A percentile compares a stretch with the other conserved stretches of the same genome.
Evolutionary conservation across 2,329 filamentous ascomycete species (phyloP).

Genomic region (Alternaria burnsii): DNA sequence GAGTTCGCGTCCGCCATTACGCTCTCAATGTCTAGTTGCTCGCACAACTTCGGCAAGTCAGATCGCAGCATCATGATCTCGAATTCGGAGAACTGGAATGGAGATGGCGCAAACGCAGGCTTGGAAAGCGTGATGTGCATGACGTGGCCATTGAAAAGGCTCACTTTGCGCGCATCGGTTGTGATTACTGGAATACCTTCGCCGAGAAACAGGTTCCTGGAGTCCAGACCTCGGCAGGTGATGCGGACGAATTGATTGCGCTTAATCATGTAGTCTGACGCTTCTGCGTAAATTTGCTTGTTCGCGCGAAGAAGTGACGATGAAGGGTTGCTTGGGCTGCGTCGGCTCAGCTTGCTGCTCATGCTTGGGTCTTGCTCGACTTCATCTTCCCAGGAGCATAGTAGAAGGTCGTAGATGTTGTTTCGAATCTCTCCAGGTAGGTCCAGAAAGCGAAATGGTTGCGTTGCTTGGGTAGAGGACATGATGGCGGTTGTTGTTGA

Average conservation of each 20-base stretch:
- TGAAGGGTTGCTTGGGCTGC: constrained; percentile 28
- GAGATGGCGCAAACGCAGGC: constrained; percentile 21
- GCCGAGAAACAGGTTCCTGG: constrained; percentile 28
- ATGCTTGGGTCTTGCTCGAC: constrained; percentile 24
- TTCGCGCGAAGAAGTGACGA: constrained; percentile 34
- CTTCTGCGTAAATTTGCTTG: constrained; percentile 40
- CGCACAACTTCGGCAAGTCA: constrained; percentile 32
- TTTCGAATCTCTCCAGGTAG: constrained; percentile 39
- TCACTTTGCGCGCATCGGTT: constrained; percentile 23
- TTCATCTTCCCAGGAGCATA: constrained; percentile 38
- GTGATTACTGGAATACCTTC: constrained; percentile 34
- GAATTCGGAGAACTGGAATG: constrained; percentile 30
- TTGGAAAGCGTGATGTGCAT: constrained; percentile 40
- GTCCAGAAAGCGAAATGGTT: constrained; percentile 38
- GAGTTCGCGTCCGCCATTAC: constrained; percentile 36
- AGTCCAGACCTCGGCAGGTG: constrained; percentile 34
- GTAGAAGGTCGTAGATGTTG: constrained; percentile 34
- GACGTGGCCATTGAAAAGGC: constrained; percentile 34
- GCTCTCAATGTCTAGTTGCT: constrained; percentile 35
- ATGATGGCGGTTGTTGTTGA: constrained; percentile 18
- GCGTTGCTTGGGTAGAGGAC: constrained; percentile 21
- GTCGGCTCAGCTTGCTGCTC: constrained; percentile 28
- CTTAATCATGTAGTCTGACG: constrained; percentile 40
- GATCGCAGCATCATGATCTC: constrained; percentile 37
- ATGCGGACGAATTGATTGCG: constrained; percentile 39